Evolutionary conservation across 1,284 basidiomycete genomes (phyloP), one percentile per base, ranked within the genome.

Genomic region (Lentinus polychrous): DNA sequence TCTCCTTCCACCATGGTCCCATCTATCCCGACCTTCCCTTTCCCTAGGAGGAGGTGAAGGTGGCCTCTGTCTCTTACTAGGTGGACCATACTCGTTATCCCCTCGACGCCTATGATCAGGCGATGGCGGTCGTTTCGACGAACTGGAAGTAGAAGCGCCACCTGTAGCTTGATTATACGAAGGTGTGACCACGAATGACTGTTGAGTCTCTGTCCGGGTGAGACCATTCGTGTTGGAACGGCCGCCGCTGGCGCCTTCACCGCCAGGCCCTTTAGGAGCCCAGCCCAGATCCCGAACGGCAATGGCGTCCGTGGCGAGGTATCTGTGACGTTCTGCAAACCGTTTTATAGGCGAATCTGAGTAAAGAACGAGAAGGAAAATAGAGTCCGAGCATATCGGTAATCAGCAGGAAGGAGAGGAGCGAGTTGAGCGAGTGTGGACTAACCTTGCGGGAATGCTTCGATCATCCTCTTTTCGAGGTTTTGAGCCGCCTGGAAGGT

Each of bases 281-380:
- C 90, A 82, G 15, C 94, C 94, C 17, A 97, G 78, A 64, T 99
- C 94, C 23, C 86, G 81, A 11, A 82, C 76, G 1, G 93, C 92
- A 52, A 97, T 94, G 22, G 91, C 83, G 60, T 98, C 94, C 15
- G 89, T 83, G 34, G 83, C 84, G 35, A 86, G 75, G 65, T 95
- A 95, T n/a, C 83, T 86, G 64, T 92, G 88, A 32, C 92, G 78
- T 59, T 93, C 86, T 0, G 93, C 91, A 55, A 97, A 94, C 2
- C 91, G 85, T 63, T 95, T 92, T 62, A 95, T 89, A 0, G 90
- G 83, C 1, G 89, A 82, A 61, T 95, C 94, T 92, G 58, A 5
- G 10, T 34, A 10, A 34, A 10, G 14, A 43, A 18, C 33, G 8
- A 8, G 8, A 11, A 14, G 23, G 49, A 49, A 32, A 12, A 15